Evolutionary conservation across 306 rosid genomes (phyloP).

Genomic region (Rosa multiflora): DNA sequence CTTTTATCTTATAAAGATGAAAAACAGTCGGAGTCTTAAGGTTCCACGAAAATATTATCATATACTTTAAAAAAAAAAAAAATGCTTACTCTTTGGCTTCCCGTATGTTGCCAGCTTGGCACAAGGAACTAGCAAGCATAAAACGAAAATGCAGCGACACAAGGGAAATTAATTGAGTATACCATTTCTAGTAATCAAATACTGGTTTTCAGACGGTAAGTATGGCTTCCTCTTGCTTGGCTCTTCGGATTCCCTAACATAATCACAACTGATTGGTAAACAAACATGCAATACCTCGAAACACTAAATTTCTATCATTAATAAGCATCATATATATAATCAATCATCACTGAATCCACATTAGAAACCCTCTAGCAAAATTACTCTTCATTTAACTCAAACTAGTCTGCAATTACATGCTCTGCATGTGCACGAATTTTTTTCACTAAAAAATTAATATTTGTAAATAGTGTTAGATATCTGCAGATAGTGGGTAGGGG

Average conservation of each 20-base stretch:
- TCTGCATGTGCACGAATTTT: too few species aligned
- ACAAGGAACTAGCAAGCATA: background rate
- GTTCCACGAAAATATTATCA: slow-evolving; percentile 2
- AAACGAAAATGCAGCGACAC: too few species aligned
- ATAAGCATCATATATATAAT: background rate
- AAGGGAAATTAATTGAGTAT: too few species aligned
- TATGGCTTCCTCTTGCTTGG: slow-evolving; percentile 85
- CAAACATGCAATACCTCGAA: background rate
- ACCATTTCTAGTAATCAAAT: slow-evolving; percentile 93
- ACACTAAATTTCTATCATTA: background rate
- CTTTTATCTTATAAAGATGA: slow-evolving; percentile 50
- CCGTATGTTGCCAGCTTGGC: slow-evolving; percentile 68
- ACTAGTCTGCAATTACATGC: too few species aligned
- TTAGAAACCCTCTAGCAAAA: background rate
- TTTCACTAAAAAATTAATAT: too few species aligned
- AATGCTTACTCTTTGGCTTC: slow-evolving; percentile 70
- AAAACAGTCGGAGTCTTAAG: slow-evolving; percentile 11
- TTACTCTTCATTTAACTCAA: too few species aligned
- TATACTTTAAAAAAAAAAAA: background rate
- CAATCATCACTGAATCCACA: background rate
- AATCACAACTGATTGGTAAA: background rate
- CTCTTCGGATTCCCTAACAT: slow-evolving; percentile 87
- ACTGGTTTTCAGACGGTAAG: slow-evolving; percentile 81
- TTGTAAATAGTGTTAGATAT: too few species aligned
- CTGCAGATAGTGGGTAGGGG: too few species aligned